Base-by-base conservation (phyloP, 2,329 filamentous ascomycete genomes). In the Alternaria longipes region DNA sequence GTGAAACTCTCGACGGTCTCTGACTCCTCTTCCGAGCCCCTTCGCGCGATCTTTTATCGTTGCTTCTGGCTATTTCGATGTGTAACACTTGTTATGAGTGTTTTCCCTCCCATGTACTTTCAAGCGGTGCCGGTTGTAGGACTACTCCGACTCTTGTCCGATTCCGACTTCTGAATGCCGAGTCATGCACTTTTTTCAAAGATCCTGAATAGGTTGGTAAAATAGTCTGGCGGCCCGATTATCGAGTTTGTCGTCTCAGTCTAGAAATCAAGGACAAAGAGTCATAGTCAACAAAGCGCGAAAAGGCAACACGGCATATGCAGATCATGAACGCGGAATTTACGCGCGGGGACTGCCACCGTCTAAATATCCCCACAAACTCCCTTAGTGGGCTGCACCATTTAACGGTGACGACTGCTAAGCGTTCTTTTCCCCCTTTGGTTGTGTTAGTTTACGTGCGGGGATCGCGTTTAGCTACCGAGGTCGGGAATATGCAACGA, bases 331-430 rank as follows among this genome's bases (percentile, higher is more conserved):
- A 60, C 28, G 16, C 22, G 22, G 14, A 20, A 40, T 36, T 42
- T 38, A 47, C 26, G 34, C 22, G 41, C 20, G 53, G 46, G 53
- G 46, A 56, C 36, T 28, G 28, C 45, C 5, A 41, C 57, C 53
- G 46, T 32, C 32, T 56, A 45, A 55, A 49, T 36, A 28, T 44
- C 34, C 42, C 41, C 28, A 52, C 56, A 57, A 36, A 18, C 18
- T 8, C 16, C 16, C 14, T 36, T 63, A 56, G 57, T 50, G 52
- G 54, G 16, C 52, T 30, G 44, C 18, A 16, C 62, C 54, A 68
- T 70, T 34, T 24, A 36, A 49, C 53, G 18, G 46, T 53, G 63
- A 57, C 62, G 69, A 69, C 73, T 76, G 61, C 62, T 69, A 68
- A 74, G 68, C 70, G 53, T 62, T 50, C 14, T 11, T 22, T 55